These are phyloP conservation scores for Elsinoe arachidis DNA, from an alignment of 2,329 filamentous ascomycete genomes.

Conservation along the genomic window DNA sequence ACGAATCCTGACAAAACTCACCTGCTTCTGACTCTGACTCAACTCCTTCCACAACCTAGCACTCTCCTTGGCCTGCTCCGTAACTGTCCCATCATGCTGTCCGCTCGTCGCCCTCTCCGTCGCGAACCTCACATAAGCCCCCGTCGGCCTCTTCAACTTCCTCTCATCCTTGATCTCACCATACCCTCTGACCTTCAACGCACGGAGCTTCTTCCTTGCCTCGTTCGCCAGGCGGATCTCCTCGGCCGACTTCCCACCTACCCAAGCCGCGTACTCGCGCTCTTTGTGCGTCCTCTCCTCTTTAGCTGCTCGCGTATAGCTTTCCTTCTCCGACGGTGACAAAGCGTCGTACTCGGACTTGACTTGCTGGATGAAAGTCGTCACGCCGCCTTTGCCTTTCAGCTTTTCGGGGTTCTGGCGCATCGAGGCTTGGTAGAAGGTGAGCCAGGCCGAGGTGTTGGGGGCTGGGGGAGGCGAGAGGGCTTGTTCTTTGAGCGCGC, in stretches of 20 bases:
- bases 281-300: slow-evolving; percentile 26
- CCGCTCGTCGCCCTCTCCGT: slow-evolving; percentile 37
- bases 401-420: slow-evolving; percentile 23
- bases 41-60: slow-evolving; percentile 42
- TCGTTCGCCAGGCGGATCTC: slow-evolving; percentile 52
- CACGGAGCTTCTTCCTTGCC: slow-evolving; percentile 39
- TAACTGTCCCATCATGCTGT: slow-evolving; percentile 38
- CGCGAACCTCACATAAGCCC: slow-evolving; percentile 38
- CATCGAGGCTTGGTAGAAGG: slow-evolving; percentile 25
- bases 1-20: slow-evolving; percentile 20
- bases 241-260: slow-evolving; percentile 46
- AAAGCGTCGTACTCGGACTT: slow-evolving; percentile 33
- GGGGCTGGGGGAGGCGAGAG: slow-evolving; percentile 27
- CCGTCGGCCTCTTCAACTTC: slow-evolving; percentile 35
- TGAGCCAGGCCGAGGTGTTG: slow-evolving; percentile 19
- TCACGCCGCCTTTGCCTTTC: slow-evolving; percentile 46
- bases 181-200: slow-evolving; percentile 15
- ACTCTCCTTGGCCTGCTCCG: slow-evolving; percentile 36
- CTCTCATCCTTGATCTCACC: slow-evolving; percentile 48
- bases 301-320: slow-evolving; percentile 2
- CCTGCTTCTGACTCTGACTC: slow-evolving; percentile 40
- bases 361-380: slow-evolving; percentile 45
- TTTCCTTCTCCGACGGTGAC: slow-evolving; percentile 4
- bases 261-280: slow-evolving; percentile 44
- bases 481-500: slow-evolving; percentile 30